Conservation (phyloP, 78 protist genomes). For the Dictyostelium firmibasis region DNA sequence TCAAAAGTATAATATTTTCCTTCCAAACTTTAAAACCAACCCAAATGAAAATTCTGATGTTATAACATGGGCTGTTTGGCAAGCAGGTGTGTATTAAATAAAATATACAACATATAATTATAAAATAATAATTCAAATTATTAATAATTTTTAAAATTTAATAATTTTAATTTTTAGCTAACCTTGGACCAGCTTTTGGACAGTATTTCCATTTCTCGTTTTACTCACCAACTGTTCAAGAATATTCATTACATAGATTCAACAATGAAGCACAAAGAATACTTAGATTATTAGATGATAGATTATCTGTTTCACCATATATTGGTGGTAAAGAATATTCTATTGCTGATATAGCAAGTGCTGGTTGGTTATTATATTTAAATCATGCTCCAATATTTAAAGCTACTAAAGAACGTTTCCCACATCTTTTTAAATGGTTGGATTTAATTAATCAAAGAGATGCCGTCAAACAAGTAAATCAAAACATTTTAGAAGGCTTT, state of each 20-base stretch:
- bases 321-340: constrained; percentile 89
- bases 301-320: constrained; percentile 72
- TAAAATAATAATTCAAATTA: not conserved
- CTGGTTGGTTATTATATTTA: not conserved
- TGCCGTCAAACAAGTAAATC: not conserved
- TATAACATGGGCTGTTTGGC: constrained; percentile 85
- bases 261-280: constrained; percentile 13
- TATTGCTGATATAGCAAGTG: constrained; percentile 85
- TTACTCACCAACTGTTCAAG: not conserved
- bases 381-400: not conserved
- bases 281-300: not conserved
- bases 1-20: constrained; percentile 76
- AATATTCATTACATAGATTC: not conserved
- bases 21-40: not conserved
- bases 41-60: not conserved
- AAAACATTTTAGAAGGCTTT: not conserved
- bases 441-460: constrained; percentile 7
- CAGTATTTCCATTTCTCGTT: not conserved
- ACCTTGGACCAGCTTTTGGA: constrained; percentile 12
- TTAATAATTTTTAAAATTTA: not conserved
- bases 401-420: not conserved
- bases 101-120: not conserved
- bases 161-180: not conserved
- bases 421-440: not conserved
- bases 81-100: constrained; percentile 54